A percentile compares a stretch with the other conserved stretches of the same genome.
These are phyloP conservation scores for Moniliophthora roreri DNA, from an alignment of 1,284 basidiomycete species.

Conservation along the genomic window DNA sequence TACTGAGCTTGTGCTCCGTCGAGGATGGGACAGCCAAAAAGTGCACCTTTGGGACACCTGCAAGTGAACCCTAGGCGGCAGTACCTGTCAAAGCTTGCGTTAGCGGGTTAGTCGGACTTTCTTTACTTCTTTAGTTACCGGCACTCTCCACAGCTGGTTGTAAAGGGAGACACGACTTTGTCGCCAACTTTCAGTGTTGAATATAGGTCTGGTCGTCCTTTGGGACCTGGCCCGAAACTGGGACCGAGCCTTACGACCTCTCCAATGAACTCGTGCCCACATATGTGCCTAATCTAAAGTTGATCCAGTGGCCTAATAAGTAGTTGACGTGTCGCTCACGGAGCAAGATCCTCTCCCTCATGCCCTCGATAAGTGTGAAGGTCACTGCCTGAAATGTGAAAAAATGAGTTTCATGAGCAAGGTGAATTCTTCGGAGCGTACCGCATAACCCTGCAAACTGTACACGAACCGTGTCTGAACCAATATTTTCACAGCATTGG, in stretches of 20 bases:
- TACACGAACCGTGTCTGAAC: neutral
- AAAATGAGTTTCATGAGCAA: neutral
- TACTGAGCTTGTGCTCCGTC: conserved; percentile 90
- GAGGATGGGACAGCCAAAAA: conserved; percentile 74
- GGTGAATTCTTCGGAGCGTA: conserved; percentile 8
- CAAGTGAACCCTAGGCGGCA: conserved; percentile 78
- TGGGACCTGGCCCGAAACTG: conserved; percentile 47
- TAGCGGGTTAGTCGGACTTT: neutral
- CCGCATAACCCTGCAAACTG: conserved; percentile 80
- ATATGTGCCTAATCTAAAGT: conserved; percentile 46
- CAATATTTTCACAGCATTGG: neutral
- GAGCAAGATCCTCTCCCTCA: conserved; percentile 37
- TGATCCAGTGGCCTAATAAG: neutral
- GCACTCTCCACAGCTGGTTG: conserved; percentile 80
- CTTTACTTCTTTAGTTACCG: conserved; percentile 45
- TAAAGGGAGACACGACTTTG: conserved; percentile 87
- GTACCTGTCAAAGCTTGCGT: conserved; percentile 44
- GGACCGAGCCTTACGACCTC: conserved; percentile 73
- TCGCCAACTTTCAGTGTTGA: conserved; percentile 74
- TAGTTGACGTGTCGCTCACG: conserved; percentile 11
- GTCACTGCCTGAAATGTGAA: conserved; percentile 54
- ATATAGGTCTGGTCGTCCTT: conserved; percentile 61
- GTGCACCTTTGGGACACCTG: conserved; percentile 64
- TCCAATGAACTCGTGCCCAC: conserved; percentile 86
- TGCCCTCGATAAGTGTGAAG: conserved; percentile 77